Evolutionary conservation across 2,329 filamentous ascomycete genomes (phyloP), one percentile per base, ranked within the genome.

Genomic region (Trichoderma atrobrunneum): DNA sequence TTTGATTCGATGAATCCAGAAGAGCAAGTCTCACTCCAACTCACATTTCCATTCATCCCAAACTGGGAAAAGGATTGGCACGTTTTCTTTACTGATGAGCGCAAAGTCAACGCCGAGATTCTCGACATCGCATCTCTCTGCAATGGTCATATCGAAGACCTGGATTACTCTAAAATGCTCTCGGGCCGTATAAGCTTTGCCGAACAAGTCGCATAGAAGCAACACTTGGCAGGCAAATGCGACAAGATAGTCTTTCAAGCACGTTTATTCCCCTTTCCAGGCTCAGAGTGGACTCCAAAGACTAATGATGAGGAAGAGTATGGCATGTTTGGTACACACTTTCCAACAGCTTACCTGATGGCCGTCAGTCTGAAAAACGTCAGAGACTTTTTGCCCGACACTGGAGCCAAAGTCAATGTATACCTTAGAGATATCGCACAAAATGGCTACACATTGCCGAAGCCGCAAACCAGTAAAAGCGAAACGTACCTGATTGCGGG

Each of bases 271-370:
- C 64, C 64, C 10, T 39, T 67, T 5, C 64, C 64, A 8, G 30
- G 32, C 16, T 67, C 64, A 14, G 21, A 57, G 14, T 67, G 64
- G 64, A 39, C 24, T n/a, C 48, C 48, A 39, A 34, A 16, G 21
- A 34, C 21, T 7, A 30, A 28, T 32, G 64, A 67, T 10, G 12
- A 36, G 10, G 30, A 56, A 7, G 51, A 57, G 10, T 67, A 67
- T 24, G 64, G 64, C 30, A 67, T 57, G 16, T 14, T 6, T 18
- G 64, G 28, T 28, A 67, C 51, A 26, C 16, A 51, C 1, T 1
- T n/a, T 6, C 64, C 64, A 3, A 67, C 48, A 14, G 64, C 32
- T 18, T 69, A 69, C n/a, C 26, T 69, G 16, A 61, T 69, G 66
- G 28, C 21, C 24, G 34, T 69, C 54, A 61, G 43, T 6, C 3